Conservation (phyloP, 495 filamentous ascomycete genomes). For the Aspergillus biplanus region DNA sequence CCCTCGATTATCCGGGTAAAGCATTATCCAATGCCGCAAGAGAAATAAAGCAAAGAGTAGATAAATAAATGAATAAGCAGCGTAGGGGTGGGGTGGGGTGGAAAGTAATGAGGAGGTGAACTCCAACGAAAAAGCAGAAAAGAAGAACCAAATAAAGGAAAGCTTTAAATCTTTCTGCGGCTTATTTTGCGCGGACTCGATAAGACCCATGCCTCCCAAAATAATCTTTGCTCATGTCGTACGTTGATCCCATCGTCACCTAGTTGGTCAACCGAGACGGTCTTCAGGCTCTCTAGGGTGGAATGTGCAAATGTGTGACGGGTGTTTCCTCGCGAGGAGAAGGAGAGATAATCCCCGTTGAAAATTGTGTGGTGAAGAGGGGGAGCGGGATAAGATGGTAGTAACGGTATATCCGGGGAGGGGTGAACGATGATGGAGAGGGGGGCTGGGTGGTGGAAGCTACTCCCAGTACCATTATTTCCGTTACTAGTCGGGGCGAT, state of each 20-base stretch:
- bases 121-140: too few species aligned
- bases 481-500: conserved; percentile 26
- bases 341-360: conserved; percentile 19
- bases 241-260: conserved; percentile 62
- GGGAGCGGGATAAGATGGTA: not conserved
- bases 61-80: too few species aligned
- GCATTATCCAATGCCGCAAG: too few species aligned
- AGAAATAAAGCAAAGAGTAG: too few species aligned
- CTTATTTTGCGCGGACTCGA: conserved; percentile 24
- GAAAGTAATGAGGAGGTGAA: too few species aligned
- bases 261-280: conserved; percentile 50
- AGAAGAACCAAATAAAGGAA: not conserved
- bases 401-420: conserved; percentile 8
- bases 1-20: too few species aligned
- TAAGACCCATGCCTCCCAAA: conserved; percentile 71
- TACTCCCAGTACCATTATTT: conserved; percentile 7
- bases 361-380: conserved; percentile 13
- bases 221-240: conserved; percentile 52
- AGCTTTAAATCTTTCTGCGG: not conserved
- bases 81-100: too few species aligned
- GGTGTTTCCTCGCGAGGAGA: conserved; percentile 19
- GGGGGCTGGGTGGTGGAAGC: conserved; percentile 5
- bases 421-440: conserved; percentile 22
- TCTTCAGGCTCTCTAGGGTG: conserved; percentile 29
- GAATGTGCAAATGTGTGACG: conserved; percentile 29